Evolutionary conservation across 768 basidiomycete genomes (phyloP).

Genomic region (Xerocomus potaroensis): DNA sequence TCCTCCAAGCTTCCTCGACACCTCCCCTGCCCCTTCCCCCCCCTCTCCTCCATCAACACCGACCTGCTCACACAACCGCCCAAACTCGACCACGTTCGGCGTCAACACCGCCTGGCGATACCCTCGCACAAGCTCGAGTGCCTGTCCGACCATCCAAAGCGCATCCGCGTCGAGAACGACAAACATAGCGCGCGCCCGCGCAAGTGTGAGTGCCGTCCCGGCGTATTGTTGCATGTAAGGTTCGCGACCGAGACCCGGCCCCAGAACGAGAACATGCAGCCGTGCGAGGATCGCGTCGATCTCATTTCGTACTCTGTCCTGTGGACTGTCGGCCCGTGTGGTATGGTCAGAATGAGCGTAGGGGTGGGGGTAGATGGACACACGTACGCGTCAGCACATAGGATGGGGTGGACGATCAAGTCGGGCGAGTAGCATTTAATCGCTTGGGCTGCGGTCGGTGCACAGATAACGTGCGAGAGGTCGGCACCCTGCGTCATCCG

Average conservation of each 20-base stretch:
- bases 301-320: slow-evolving; percentile 44
- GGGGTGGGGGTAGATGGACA: neutral
- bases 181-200: slow-evolving; percentile 72
- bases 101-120: slow-evolving; percentile 88
- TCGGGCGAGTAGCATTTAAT: slow-evolving; percentile 99
- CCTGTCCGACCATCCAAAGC: slow-evolving; percentile 75
- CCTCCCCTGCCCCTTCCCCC: slow-evolving; percentile 59
- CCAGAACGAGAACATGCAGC: slow-evolving; percentile 89
- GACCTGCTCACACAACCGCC: slow-evolving; percentile 70
- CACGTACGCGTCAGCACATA: slow-evolving; percentile 62
- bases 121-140: slow-evolving; percentile 70
- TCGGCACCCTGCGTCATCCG: slow-evolving; percentile 28
- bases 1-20: slow-evolving; percentile 77
- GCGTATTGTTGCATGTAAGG: slow-evolving; percentile 86
- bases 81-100: slow-evolving; percentile 93
- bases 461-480: slow-evolving; percentile 95
- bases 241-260: slow-evolving; percentile 92
- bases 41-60: slow-evolving; percentile 52
- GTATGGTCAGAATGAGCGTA: neutral
- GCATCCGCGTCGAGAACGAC: slow-evolving; percentile 95
- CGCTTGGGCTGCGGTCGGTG: slow-evolving; percentile 83
- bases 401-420: slow-evolving; percentile 93
- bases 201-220: slow-evolving; percentile 67
- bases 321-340: slow-evolving; percentile 34
- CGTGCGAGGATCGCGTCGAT: slow-evolving; percentile 72